Evolutionary conservation across 306 rosid species (phyloP), one percentile per base, ranked within the genome.

Genomic region (Chamaecrista fasciculata): DNA sequence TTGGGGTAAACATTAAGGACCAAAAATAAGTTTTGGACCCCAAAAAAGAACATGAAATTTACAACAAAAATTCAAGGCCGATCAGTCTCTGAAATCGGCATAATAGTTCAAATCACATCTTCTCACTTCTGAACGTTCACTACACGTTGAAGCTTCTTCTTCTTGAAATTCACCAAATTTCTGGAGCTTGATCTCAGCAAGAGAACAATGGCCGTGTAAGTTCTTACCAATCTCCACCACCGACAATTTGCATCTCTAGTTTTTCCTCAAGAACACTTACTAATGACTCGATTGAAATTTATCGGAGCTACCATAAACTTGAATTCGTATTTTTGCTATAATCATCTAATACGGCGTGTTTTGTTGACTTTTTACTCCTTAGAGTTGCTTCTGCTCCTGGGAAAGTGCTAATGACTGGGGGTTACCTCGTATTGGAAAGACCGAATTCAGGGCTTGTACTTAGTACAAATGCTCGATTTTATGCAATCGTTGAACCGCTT

Each of bases 341-440:
- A 63, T 55, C n/a, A 19, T 43, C 33, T 12, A 39, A 49, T 62
- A 28, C 52, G 28, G 47, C 1, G 4, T 36, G 29, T 19, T 57
- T 33, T 33, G 25, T 12, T 19, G 46, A 34, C 44, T 59, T 19
- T 31, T 14, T 37, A 9, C 18, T 3, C 16, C 44, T 37, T 82
- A 89, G 92, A 51, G 87, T 85, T 72, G 83, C 87, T 79, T 90
- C 97, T 50, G 90, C 97, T 75, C 95, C 97, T 9, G 97, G 95
- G 48, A 90, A 90, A 76, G 97, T 90, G 44, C 63, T 90, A 64
- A 71, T 90, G 69, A 82, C 89, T 0, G 97, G 97, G 10, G 97
- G 95, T 23, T 90, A 87, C 72, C 92, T 90, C 39, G 77, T 90
- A 56, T 47, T 91, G 44, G 97, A 91, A 77, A 79, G 90, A 78